phyloP scores from a whole-genome alignment of 495 filamentous ascomycete species.

The Aspergillus ostianus region DNA sequence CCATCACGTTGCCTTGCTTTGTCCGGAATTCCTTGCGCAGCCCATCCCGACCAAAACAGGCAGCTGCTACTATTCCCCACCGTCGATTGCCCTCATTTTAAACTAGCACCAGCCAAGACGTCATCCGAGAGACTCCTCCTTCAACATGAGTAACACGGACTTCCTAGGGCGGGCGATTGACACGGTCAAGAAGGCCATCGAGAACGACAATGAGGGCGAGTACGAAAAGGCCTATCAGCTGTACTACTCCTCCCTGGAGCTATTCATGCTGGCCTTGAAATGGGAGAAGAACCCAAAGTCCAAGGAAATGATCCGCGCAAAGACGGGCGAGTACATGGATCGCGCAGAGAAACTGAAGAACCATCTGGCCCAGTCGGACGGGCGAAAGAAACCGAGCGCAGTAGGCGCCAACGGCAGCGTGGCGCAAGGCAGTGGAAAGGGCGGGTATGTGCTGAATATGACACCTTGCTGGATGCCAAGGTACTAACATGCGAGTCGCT shows the following conservation, averaged over 20 bases:
- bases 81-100: not conserved
- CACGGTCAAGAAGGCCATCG: constrained; percentile 94
- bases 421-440: constrained; percentile 65
- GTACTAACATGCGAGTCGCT: constrained; percentile 6
- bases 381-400: constrained; percentile 73
- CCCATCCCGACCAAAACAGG: not conserved
- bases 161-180: constrained; percentile 95
- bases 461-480: not conserved
- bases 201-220: constrained; percentile 89
- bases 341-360: constrained; percentile 95
- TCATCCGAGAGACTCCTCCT: not conserved
- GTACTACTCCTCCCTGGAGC: constrained; percentile 91
- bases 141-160: constrained; percentile 90
- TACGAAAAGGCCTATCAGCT: constrained; percentile 94
- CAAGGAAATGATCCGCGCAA: constrained; percentile 94
- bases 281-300: constrained; percentile 97
- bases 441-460: constrained; percentile 48
- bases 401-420: constrained; percentile 78
- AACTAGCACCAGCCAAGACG: not conserved
- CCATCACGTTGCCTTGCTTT: not conserved
- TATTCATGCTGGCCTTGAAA: constrained; percentile 95
- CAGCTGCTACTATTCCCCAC: not conserved
- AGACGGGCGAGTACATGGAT: constrained; percentile 95
- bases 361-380: constrained; percentile 74
- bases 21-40: not conserved